Conservation (phyloP, 495 filamentous ascomycete species). For the Alectoria sarmentosa region DNA sequence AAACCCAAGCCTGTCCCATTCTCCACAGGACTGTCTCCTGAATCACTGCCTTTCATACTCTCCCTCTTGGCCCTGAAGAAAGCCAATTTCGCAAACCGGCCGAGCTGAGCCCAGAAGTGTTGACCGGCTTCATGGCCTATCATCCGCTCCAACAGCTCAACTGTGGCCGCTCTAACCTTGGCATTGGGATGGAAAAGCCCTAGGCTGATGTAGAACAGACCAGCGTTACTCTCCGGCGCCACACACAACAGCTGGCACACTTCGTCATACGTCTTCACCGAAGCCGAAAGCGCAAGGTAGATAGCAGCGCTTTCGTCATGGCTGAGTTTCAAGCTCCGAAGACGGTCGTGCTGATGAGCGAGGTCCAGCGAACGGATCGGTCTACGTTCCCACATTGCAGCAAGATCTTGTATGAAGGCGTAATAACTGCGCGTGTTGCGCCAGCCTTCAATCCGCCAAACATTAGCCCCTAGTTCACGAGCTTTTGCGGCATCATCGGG, state of each 20-base stretch:
- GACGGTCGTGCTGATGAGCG: constrained; percentile 83
- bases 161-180: constrained; percentile 69
- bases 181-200: constrained; percentile 88
- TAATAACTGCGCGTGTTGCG: constrained; percentile 91
- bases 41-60: constrained; percentile 14
- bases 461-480: constrained; percentile 80
- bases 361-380: constrained; percentile 82
- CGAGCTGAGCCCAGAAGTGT: constrained; percentile 85
- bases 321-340: constrained; percentile 68
- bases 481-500: constrained; percentile 69
- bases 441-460: constrained; percentile 92
- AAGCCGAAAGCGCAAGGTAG: constrained; percentile 69
- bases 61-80: constrained; percentile 38
- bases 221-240: constrained; percentile 78
- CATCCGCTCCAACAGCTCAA: constrained; percentile 76
- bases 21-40: constrained; percentile 15
- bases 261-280: constrained; percentile 75
- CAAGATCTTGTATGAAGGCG: constrained; percentile 79
- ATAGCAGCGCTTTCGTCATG: constrained; percentile 66
- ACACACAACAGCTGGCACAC: constrained; percentile 84
- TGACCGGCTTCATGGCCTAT: constrained; percentile 80
- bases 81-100: constrained; percentile 78
- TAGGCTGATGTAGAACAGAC: constrained; percentile 85
- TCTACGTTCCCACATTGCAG: constrained; percentile 47
- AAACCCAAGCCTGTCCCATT: constrained; percentile 10